phyloP scores from a whole-genome alignment of 345 rosid genomes.

The Eucalyptus cloeziana region DNA sequence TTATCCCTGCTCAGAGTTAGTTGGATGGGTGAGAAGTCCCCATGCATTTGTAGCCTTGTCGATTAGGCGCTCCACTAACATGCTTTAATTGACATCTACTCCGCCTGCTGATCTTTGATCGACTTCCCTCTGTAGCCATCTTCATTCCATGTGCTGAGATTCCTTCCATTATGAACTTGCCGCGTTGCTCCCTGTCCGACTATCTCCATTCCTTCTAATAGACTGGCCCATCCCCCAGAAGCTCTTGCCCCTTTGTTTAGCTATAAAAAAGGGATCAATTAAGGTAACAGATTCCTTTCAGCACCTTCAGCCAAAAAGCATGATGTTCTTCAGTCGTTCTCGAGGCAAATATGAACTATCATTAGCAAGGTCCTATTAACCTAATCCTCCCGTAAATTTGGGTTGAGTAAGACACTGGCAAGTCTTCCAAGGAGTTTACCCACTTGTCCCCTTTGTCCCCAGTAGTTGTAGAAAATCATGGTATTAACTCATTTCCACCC shows the following conservation, averaged over 20 bases:
- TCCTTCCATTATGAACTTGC: not conserved
- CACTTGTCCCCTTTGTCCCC: not conserved
- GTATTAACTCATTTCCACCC: not conserved
- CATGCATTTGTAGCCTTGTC: not conserved
- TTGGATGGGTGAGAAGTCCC: not conserved
- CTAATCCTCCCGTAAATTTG: not conserved
- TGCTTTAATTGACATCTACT: not conserved
- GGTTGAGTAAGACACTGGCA: too few relatives aligned
- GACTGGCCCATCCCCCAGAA: not conserved
- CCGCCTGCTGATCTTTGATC: not conserved
- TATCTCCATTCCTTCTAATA: not conserved
- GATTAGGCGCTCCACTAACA: not conserved
- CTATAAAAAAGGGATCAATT: not conserved
- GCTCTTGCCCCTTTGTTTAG: not conserved
- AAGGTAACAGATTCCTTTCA: not conserved
- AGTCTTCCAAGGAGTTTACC: too few relatives aligned
- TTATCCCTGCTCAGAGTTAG: not conserved
- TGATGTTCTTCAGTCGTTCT: not conserved
- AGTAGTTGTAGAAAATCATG: not conserved
- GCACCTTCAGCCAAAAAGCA: not conserved
- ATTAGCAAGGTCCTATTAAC: too few relatives aligned
- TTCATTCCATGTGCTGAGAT: not conserved
- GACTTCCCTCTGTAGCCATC: not conserved
- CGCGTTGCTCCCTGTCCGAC: too few relatives aligned
- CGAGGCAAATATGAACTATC: too few relatives aligned